These are phyloP conservation scores for Atalantia buxifolia DNA, from an alignment of 345 rosid species.

Conservation along the genomic window DNA sequence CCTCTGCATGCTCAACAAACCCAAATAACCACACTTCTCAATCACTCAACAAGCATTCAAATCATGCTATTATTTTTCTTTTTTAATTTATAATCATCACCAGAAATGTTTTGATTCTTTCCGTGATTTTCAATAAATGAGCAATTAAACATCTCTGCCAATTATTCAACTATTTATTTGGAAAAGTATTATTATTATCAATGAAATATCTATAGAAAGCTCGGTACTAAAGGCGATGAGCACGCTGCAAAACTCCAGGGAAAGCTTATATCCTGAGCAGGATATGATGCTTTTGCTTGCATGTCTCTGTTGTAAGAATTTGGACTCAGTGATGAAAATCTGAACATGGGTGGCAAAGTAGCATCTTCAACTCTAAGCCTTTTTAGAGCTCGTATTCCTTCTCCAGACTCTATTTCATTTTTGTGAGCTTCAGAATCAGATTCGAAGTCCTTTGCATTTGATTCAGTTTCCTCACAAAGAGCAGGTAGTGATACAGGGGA, in stretches of 20 bases:
- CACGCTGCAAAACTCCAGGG: slow-evolving; percentile 27
- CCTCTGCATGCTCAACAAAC: neutral
- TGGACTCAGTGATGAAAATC: slow-evolving; percentile 6
- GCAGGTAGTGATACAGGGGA: slow-evolving; percentile 40
- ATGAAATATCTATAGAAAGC: slow-evolving; percentile 18
- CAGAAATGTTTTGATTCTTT: slow-evolving; percentile 2
- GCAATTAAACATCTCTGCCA: neutral
- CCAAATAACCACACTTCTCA: neutral
- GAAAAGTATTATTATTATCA: neutral
- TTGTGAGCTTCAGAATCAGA: slow-evolving; percentile 33
- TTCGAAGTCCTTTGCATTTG: slow-evolving; percentile 33
- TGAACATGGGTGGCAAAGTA: slow-evolving; percentile 2
- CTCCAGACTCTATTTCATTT: slow-evolving; percentile 25
- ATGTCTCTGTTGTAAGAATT: slow-evolving; percentile 6
- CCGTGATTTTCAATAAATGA: neutral
- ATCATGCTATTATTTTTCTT: neutral
- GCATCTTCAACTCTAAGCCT: slow-evolving; percentile 23
- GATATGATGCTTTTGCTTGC: slow-evolving; percentile 10
- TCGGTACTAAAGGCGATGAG: slow-evolving; percentile 28
- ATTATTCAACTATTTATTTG: neutral
- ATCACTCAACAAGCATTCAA: neutral
- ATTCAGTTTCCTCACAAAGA: slow-evolving; percentile 50
- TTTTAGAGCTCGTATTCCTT: slow-evolving; percentile 22
- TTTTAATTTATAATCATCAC: neutral
- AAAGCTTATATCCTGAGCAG: slow-evolving; percentile 18